Base-by-base conservation (phyloP, 1,284 basidiomycete species). In the Phenoliferia sp. region DNA sequence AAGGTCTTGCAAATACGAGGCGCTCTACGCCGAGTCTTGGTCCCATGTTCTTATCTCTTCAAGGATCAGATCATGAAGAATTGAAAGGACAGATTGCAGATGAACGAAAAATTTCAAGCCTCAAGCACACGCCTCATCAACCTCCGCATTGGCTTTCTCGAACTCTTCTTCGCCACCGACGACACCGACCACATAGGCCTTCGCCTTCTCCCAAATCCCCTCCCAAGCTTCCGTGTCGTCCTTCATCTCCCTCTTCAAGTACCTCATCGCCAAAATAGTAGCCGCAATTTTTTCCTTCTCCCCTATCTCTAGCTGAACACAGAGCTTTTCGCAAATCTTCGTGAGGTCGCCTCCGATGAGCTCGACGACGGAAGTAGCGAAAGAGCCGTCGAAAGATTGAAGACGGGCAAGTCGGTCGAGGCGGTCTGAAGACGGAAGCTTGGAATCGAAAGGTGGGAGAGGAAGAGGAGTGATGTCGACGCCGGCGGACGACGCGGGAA, bases 401-500 rank as follows among this genome's bases (percentile, higher is more conserved):
- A 39, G 57, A n/a, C 67, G 67, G 1, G 61, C 63, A 54, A 68
- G 19, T 10, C n/a, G n/a, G 26, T 68, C 67, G 58, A 68, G 61
- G 5, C 39, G 50, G 52, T 52, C 48, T 5, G 9, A 9, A 26
- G 48, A 19, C 22, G 48, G 6, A 26, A 52, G 48, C 22, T 19
- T 5, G 48, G 48, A 26, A 5, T 9, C 5, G 5, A 19, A 19
- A 52, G 48, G 48, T 22, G 39, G 39, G 12, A 44, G 39, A 44
- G 39, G 39, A 22, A 22, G 22, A 44, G 39, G 39, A 44, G 39
- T 22, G 12, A 44, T 44, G 39, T 44, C 12, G 12, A 44, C 39
- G 12, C 12, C 12, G 39, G 39, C 39, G 12, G 39, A 44, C 12
- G 39, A 44, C 12, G 22, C 12, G 39, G 12, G 22, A 12, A 12